Base-by-base conservation (phyloP, 371 early-diverging fungal species). In the Rhizopus microsporus region DNA sequence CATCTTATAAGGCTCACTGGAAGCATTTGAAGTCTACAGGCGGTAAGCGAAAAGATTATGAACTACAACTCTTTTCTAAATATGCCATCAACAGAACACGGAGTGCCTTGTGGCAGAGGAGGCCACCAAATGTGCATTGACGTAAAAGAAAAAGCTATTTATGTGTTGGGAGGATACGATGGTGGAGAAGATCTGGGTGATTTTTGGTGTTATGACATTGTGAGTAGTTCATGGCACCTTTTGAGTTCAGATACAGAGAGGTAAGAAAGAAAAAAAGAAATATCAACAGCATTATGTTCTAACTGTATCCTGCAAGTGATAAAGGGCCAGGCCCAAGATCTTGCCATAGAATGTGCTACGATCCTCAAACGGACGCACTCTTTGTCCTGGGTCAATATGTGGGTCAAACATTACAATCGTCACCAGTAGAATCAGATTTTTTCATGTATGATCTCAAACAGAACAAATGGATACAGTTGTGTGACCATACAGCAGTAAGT, bases 81-180 rank as follows among this genome's bases (percentile, higher is more conserved):
- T 13, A 44, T 16, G 4, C 2, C 13, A 4, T 13, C 23, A 16
- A 8, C 54, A 74, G 65, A 69, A 45, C 75, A 74, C 0, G 63
- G 74, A 13, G 60, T 71, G 15, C 89, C 88, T 10, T 69, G 77
- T 49, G 74, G 77, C 15, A 81, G 99, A 50, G 98, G 98, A 31
- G 99, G 98, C 4, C 99, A 99, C 75, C 98, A 97, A 68, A 93
- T 97, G 96, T 93, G 93, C 64, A 83, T 95, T 23, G 96, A 97
- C 62, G 74, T 77, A 7, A 80, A 86, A 44, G 68, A 71, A 4
- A 84, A 91, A 13, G 67, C 73, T n/a, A 87, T 95, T 3, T 99
- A 94, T 70, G 62, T 99, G 16, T 85, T 93, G 63, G 99, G 98
- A 12, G 99, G 99, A 7, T 99, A 97, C 96, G 89, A 96, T 77